Conservation (phyloP, 2,329 filamentous ascomycete species). For the Diaporthe velutina region DNA sequence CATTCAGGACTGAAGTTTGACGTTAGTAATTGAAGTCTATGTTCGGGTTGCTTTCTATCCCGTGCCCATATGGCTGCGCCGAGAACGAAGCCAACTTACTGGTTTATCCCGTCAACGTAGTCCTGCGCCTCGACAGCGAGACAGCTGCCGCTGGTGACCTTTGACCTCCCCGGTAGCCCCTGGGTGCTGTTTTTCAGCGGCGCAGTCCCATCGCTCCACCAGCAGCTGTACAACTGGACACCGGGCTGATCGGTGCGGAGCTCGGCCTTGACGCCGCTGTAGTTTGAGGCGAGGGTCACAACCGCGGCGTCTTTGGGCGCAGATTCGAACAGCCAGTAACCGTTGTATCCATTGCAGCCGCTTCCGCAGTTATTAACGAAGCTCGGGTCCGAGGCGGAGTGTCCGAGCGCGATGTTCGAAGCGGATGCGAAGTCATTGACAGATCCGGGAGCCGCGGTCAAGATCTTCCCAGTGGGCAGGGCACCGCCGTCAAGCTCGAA, state of each 20-base stretch:
- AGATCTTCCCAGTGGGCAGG: slow-evolving; percentile 73
- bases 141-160: slow-evolving; percentile 69
- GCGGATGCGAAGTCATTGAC: slow-evolving; percentile 77
- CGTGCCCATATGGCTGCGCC: not conserved
- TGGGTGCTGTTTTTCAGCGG: slow-evolving; percentile 69
- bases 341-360: slow-evolving; percentile 82
- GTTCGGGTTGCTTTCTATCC: fast-evolving
- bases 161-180: slow-evolving; percentile 50
- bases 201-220: slow-evolving; percentile 63
- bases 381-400: slow-evolving; percentile 66
- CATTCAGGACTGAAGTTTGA: not conserved
- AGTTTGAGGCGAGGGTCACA: slow-evolving; percentile 70
- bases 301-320: slow-evolving; percentile 55
- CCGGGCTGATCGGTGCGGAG: slow-evolving; percentile 79
- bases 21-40: not conserved
- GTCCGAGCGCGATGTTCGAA: slow-evolving; percentile 71
- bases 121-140: slow-evolving; percentile 83
- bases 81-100: slow-evolving; percentile 55
- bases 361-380: slow-evolving; percentile 73
- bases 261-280: slow-evolving; percentile 77
- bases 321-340: slow-evolving; percentile 62
- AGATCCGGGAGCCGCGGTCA: slow-evolving; percentile 64
- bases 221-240: slow-evolving; percentile 79
- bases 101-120: slow-evolving; percentile 83
- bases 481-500: slow-evolving; percentile 67